A percentile compares a stretch with the other conserved stretches of the same genome.
phyloP scores from a whole-genome alignment of 78 protist species.

The Chrysochromulina tobinii region DNA sequence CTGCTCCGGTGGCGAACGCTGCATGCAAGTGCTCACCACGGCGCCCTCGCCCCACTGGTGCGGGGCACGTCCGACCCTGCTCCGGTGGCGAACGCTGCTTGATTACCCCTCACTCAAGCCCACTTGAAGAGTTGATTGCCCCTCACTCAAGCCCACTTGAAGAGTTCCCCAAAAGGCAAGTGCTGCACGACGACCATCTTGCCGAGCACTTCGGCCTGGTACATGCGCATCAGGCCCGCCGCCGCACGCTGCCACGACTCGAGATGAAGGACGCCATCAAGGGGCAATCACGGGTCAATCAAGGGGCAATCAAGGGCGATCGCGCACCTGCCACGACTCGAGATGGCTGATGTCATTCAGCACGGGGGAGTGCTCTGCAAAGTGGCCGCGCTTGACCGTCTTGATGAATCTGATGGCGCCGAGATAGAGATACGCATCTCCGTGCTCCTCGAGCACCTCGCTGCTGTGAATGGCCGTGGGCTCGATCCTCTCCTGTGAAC shows the following conservation, averaged over 20 bases:
- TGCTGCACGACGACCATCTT: constrained; percentile 49
- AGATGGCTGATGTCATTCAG: constrained; percentile 67
- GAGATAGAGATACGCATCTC: constrained; percentile 26
- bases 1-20: no score
- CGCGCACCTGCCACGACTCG: constrained; percentile 19
- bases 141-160: background rate
- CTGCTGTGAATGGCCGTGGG: no score
- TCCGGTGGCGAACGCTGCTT: no score
- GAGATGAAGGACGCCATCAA: constrained; percentile 62
- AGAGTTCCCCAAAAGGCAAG: constrained; percentile 9
- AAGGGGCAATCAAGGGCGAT: no score
- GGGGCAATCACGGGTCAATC: background rate
- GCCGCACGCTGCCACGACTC: constrained; percentile 21
- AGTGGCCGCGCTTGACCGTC: constrained; percentile 69
- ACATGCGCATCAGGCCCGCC: constrained; percentile 16
- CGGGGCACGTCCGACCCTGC: no score
- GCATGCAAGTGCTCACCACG: no score
- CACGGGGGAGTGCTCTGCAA: constrained; percentile 80
- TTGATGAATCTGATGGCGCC: background rate
- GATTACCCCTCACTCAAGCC: no score
- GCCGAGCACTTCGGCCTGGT: constrained; percentile 26
- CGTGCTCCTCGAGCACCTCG: background rate
- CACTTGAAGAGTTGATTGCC: background rate
- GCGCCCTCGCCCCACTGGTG: no score
- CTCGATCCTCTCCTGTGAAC: no score